Evolutionary conservation across 2,329 filamentous ascomycete species (phyloP).

Genomic region (Rachicladosporium sp.): DNA sequence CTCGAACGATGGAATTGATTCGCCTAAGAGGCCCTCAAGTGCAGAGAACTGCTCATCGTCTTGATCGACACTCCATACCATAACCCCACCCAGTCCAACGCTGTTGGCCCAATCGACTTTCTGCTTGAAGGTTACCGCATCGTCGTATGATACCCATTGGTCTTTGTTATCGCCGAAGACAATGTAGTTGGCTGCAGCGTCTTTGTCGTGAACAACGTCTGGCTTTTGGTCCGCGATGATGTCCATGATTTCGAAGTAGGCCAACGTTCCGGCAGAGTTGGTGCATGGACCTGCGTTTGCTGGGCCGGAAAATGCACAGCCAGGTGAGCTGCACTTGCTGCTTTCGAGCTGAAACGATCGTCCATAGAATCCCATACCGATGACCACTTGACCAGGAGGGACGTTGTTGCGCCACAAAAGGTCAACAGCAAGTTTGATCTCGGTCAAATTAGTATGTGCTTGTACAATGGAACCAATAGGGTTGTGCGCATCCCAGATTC

Average conservation of each 20-base stretch:
- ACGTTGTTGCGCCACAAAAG: constrained; percentile 37
- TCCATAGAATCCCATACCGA: constrained; percentile 39
- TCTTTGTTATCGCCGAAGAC: constrained; percentile 15
- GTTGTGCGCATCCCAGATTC: constrained; percentile 27
- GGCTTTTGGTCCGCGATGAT: constrained; percentile 16
- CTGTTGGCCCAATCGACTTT: constrained; percentile 24
- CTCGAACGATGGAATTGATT: too few species aligned
- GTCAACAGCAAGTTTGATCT: constrained; percentile 31
- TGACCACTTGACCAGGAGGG: constrained; percentile 27
- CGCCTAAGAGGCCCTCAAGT: too few species aligned
- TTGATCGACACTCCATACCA: constrained; percentile 9
- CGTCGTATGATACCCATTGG: constrained; percentile 32
- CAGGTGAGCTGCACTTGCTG: constrained; percentile 9
- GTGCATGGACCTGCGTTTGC: constrained; percentile 20
- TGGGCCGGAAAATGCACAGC: constrained; percentile 10
- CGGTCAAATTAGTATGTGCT: constrained; percentile 36
- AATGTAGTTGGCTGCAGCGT: constrained; percentile 24
- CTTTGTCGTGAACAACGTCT: constrained; percentile 9
- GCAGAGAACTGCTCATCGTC: neutral
- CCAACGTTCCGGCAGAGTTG: constrained; percentile 22
- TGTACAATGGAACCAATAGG: constrained; percentile 22
- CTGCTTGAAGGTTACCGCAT: constrained; percentile 22
- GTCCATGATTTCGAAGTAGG: constrained; percentile 25
- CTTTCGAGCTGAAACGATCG: constrained; percentile 21
- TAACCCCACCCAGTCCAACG: constrained; percentile 20